These are phyloP conservation scores for Boechera stricta DNA, from an alignment of 345 rosid genomes.

Conservation along the genomic window DNA sequence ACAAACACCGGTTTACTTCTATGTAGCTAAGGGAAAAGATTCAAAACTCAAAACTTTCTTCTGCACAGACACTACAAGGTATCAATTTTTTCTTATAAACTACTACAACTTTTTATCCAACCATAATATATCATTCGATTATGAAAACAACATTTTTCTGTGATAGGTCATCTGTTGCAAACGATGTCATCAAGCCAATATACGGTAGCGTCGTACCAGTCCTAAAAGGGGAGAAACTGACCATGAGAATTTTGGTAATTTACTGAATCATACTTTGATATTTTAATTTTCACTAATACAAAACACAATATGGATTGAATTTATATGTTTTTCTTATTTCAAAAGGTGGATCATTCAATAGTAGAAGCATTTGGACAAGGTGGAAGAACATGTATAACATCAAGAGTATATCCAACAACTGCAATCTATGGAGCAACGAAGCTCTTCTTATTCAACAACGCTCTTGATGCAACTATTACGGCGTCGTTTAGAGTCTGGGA, in stretches of 20 bases:
- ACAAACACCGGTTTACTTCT: slow-evolving; percentile 89
- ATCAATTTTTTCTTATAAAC: neutral
- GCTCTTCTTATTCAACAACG: slow-evolving; percentile 85
- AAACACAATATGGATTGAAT: neutral
- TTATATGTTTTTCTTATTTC: neutral
- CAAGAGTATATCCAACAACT: slow-evolving; percentile 83
- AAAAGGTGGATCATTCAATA: slow-evolving; percentile 93
- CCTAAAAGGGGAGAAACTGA: slow-evolving; percentile 64
- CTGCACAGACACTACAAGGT: slow-evolving; percentile 83
- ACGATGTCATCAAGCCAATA: slow-evolving; percentile 60
- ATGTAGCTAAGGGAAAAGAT: slow-evolving; percentile 61
- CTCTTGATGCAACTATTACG: slow-evolving; percentile 69
- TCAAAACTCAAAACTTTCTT: slow-evolving; percentile 69
- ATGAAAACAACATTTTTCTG: slow-evolving; percentile 1
- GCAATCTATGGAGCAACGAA: slow-evolving; percentile 86
- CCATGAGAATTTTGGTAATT: slow-evolving; percentile 74
- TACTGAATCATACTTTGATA: neutral
- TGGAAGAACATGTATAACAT: slow-evolving; percentile 80
- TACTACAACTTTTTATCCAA: neutral
- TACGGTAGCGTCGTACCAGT: slow-evolving; percentile 78
- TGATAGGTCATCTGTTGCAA: slow-evolving; percentile 74
- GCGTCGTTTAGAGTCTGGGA: slow-evolving; percentile 81
- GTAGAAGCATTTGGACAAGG: slow-evolving; percentile 88
- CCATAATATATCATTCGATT: neutral
- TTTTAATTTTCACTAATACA: neutral